These are phyloP conservation scores for Penicillium desertorum DNA, from an alignment of 495 filamentous ascomycete species.

Conservation along the genomic window DNA sequence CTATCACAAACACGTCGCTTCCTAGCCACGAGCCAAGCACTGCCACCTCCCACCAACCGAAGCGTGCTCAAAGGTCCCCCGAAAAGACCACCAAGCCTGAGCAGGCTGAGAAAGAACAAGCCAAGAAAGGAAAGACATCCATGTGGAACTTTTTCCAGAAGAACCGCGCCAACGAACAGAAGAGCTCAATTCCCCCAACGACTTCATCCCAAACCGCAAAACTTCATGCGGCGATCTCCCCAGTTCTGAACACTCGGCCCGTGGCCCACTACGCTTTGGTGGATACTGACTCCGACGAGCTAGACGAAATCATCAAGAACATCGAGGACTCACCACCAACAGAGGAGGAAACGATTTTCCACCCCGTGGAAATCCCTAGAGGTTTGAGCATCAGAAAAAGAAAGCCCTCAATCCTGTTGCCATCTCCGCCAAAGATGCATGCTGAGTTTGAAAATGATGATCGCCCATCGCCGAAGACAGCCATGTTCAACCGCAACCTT, in stretches of 20 bases:
- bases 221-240: constrained; percentile 44
- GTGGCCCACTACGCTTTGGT: constrained; percentile 82
- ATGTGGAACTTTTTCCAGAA: constrained; percentile 82
- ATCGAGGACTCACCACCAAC: constrained; percentile 51
- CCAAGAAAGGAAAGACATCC: constrained; percentile 34
- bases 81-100: constrained; percentile 13
- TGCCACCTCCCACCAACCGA: constrained; percentile 20
- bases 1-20: constrained; percentile 27
- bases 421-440: constrained; percentile 53
- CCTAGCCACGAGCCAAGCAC: constrained; percentile 31
- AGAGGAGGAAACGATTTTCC: constrained; percentile 32
- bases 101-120: constrained; percentile 17
- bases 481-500: constrained; percentile 33
- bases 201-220: constrained; percentile 24
- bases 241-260: constrained; percentile 39
- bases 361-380: constrained; percentile 33
- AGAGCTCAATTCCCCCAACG: constrained; percentile 8
- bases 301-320: constrained; percentile 66
- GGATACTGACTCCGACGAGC: constrained; percentile 67
- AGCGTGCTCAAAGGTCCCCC: constrained; percentile 6
- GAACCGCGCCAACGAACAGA: constrained; percentile 32
- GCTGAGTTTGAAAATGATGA: constrained; percentile 40
- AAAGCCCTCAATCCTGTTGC: constrained; percentile 53
- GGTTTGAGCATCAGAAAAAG: constrained; percentile 41
- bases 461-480: constrained; percentile 46